These are phyloP conservation scores for Gloeostereum incarnatum DNA, from an alignment of 768 basidiomycete genomes.

Conservation along the genomic window DNA sequence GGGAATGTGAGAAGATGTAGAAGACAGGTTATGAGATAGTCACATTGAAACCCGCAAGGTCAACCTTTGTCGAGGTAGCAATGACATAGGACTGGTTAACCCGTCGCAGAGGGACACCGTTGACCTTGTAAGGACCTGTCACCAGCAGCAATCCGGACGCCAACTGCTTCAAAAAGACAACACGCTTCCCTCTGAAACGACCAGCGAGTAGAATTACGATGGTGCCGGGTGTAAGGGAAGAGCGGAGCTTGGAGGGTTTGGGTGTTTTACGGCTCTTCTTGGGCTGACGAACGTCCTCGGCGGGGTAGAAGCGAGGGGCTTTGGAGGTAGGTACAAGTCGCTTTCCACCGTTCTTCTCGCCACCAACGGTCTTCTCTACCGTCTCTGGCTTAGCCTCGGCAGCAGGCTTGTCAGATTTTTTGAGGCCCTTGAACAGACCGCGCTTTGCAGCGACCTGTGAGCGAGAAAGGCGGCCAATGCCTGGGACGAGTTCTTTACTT, in stretches of 20 bases:
- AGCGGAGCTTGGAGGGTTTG: slow-evolving; percentile 71
- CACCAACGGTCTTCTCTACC: slow-evolving; percentile 77
- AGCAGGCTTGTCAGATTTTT: slow-evolving; percentile 66
- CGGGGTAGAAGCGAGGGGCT: slow-evolving; percentile 88
- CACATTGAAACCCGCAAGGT: slow-evolving; percentile 69
- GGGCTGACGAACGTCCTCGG: slow-evolving; percentile 86
- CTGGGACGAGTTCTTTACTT: slow-evolving; percentile 75
- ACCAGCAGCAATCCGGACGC: slow-evolving; percentile 88
- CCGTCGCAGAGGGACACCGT: slow-evolving; percentile 95
- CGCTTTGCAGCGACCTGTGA: slow-evolving; percentile 76
- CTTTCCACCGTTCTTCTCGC: slow-evolving; percentile 84
- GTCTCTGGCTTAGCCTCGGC: slow-evolving; percentile 48
- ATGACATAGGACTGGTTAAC: slow-evolving; percentile 99
- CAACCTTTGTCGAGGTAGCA: slow-evolving; percentile 92
- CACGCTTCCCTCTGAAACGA: slow-evolving; percentile 96
- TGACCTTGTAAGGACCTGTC: slow-evolving; percentile 95
- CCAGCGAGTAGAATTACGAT: slow-evolving; percentile 96
- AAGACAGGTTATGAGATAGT: slow-evolving; percentile 20
- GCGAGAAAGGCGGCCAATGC: slow-evolving; percentile 76
- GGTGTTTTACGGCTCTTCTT: slow-evolving; percentile 88
- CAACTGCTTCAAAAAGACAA: slow-evolving; percentile 96
- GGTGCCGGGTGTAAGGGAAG: slow-evolving; percentile 88
- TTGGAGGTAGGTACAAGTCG: slow-evolving; percentile 81
- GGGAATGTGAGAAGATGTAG: slow-evolving; percentile 4
- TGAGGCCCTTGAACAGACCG: slow-evolving; percentile 75